Evolutionary conservation across 495 filamentous ascomycete species (phyloP), one percentile per base, ranked within the genome.

Genomic region (Aspergillus hancockii): DNA sequence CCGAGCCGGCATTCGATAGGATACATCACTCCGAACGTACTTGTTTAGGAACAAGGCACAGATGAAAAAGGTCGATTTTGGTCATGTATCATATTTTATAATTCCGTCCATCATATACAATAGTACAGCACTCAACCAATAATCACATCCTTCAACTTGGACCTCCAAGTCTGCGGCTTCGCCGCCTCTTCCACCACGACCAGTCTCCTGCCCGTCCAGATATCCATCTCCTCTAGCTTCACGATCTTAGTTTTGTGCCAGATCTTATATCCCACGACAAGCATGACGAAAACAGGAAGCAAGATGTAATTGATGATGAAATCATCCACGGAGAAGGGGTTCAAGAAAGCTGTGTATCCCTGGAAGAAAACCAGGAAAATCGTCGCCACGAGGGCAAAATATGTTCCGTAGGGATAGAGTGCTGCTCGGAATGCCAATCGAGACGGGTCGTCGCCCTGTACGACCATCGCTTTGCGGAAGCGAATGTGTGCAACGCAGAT

Each of bases 281-380:
- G 83, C 8, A 88, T 55, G 9, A 75, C 73, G 60, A 88, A 90
- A 0, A 90, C 77, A 3, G 86, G 86, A 19, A 90, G 62, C 7
- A 89, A 67, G 57, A 90, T 84, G 64, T 90, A 90, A 22, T 82
- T 85, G 52, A 87, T 81, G 13, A 90, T 83, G 63, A 90, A 88
- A 22, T 79, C 75, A 3, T 78, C 79, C 2, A 78, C 79, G 40
- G 78, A 78, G 56, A 85, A 90, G 0, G 86, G 86, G 23, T 72
- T 79, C 41, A 82, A 56, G 43, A 81, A 80, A 14, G 75, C 76
- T 12, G 77, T 79, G 50, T 82, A 82, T n/a, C 85, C 85, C 69
- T 88, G 85, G 57, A 90, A 81, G 19, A 90, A 76, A 1, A 88
- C 75, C 18, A 90, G 69, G 67, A 89, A 89, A 8, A 86, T 61